These are phyloP conservation scores for Xylaria sp. DNA, from an alignment of 2,329 filamentous ascomycete genomes.

Conservation along the genomic window DNA sequence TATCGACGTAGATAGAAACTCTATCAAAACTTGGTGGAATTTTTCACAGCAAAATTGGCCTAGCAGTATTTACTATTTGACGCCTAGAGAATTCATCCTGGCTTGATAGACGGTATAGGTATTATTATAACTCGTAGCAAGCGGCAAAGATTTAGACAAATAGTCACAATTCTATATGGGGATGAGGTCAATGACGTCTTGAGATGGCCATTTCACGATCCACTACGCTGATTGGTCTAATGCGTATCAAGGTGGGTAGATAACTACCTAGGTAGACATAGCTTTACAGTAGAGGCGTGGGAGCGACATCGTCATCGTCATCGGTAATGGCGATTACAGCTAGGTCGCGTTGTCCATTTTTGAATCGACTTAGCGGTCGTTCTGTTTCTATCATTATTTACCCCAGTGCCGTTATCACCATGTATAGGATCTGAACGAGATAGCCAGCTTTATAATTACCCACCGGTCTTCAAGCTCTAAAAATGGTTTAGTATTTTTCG, in stretches of 20 bases:
- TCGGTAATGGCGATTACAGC: not conserved
- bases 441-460: too few relatives aligned
- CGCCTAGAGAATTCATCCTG: not conserved
- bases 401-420: too few relatives aligned
- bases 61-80: too few relatives aligned
- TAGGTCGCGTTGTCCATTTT: too few relatives aligned
- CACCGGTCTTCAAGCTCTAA: too few relatives aligned
- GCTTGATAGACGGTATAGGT: not conserved
- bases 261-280: not conserved
- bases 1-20: not conserved
- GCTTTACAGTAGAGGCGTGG: not conserved
- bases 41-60: too few relatives aligned
- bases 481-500: too few relatives aligned
- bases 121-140: not conserved
- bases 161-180: not conserved
- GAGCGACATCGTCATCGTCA: not conserved
- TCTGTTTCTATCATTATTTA: too few relatives aligned
- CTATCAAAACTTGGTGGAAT: not conserved
- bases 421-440: too few relatives aligned
- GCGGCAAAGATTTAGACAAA: not conserved
- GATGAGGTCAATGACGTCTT: slow-evolving; percentile 3
- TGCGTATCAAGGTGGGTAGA: not conserved
- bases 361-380: too few relatives aligned
- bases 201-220: not conserved
- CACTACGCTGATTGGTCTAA: not conserved